Evolutionary conservation across 345 rosid species (phyloP).

Genomic region (Salix dunnii): DNA sequence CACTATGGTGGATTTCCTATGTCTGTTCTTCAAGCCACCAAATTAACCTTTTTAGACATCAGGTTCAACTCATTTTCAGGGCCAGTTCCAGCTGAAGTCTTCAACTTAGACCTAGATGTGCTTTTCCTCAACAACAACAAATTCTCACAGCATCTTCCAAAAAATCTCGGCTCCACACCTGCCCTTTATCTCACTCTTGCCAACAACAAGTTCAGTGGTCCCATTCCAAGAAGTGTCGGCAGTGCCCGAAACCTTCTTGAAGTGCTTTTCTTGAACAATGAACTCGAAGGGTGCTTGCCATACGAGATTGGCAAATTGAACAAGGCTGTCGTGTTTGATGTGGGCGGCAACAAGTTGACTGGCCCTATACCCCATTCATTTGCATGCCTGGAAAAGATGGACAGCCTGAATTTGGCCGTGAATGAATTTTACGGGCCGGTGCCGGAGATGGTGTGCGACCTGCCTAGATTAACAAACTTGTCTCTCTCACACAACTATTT

Average conservation of each 20-base stretch:
- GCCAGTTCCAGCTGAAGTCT: slow-evolving; percentile 28
- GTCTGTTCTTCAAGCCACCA: slow-evolving; percentile 16
- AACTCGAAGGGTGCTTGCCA: slow-evolving; percentile 49
- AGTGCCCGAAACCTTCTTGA: slow-evolving; percentile 33
- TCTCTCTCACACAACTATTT: slow-evolving; percentile 46
- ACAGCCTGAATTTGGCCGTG: slow-evolving; percentile 32
- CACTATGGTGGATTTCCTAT: slow-evolving; percentile 33
- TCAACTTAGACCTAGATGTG: slow-evolving; percentile 39
- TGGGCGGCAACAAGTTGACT: slow-evolving; percentile 34
- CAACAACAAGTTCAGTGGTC: slow-evolving; percentile 45
- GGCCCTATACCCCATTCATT: slow-evolving; percentile 60
- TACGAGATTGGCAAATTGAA: slow-evolving; percentile 47
- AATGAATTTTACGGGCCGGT: slow-evolving; percentile 44
- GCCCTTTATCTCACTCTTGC: slow-evolving; percentile 56
- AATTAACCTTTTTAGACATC: slow-evolving; percentile 46
- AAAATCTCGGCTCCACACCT: slow-evolving; percentile 39
- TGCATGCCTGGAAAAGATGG: slow-evolving; percentile 41
- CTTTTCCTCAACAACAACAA: slow-evolving; percentile 60
- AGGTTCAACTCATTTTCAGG: slow-evolving; percentile 48
- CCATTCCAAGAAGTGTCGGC: slow-evolving; percentile 52
- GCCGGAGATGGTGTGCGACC: slow-evolving; percentile 48
- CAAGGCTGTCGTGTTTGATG: slow-evolving; percentile 38
- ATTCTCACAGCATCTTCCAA: slow-evolving; percentile 35
- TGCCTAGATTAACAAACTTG: slow-evolving; percentile 32
- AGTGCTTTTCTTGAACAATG: slow-evolving; percentile 49